These are phyloP conservation scores for Vigna mungo DNA, from an alignment of 306 rosid species.

Conservation along the genomic window DNA sequence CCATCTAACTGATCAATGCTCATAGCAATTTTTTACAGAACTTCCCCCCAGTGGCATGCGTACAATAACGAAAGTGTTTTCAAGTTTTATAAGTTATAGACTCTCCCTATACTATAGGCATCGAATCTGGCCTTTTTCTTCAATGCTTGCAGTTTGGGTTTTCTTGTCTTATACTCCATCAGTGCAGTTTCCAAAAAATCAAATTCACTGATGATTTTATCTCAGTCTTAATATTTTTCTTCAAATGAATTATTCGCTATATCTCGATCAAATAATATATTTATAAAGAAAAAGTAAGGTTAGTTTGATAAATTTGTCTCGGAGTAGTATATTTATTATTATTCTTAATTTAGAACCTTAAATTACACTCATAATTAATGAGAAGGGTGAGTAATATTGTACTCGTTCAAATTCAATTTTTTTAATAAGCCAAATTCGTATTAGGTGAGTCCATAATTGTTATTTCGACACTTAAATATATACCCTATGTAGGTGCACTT, in stretches of 20 bases:
- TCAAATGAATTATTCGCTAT: too few relatives aligned
- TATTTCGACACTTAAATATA: slow-evolving; percentile 1
- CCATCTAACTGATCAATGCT: neutral
- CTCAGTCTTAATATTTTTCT: too few relatives aligned
- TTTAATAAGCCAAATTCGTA: too few relatives aligned
- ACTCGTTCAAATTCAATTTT: neutral
- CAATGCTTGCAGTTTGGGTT: neutral
- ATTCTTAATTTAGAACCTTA: too few relatives aligned
- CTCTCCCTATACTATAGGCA: neutral
- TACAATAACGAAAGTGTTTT: slow-evolving; percentile 18
- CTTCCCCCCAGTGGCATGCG: neutral
- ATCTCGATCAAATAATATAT: too few relatives aligned
- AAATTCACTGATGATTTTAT: too few relatives aligned
- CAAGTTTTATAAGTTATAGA: slow-evolving; percentile 14
- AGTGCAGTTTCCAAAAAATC: too few relatives aligned
- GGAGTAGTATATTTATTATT: too few relatives aligned
- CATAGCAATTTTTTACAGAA: neutral
- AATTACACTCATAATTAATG: too few relatives aligned
- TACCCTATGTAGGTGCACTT: slow-evolving; percentile 70
- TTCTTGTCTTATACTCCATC: neutral
- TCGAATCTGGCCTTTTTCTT: slow-evolving; percentile 4
- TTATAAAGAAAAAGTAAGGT: too few relatives aligned
- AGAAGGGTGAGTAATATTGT: neutral
- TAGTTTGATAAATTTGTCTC: too few relatives aligned
- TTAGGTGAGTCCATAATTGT: neutral